Percentiles rank a stretch among this genome's conserved stretches.
phyloP scores from a whole-genome alignment of 345 rosid species.

The Adansonia digitata region DNA sequence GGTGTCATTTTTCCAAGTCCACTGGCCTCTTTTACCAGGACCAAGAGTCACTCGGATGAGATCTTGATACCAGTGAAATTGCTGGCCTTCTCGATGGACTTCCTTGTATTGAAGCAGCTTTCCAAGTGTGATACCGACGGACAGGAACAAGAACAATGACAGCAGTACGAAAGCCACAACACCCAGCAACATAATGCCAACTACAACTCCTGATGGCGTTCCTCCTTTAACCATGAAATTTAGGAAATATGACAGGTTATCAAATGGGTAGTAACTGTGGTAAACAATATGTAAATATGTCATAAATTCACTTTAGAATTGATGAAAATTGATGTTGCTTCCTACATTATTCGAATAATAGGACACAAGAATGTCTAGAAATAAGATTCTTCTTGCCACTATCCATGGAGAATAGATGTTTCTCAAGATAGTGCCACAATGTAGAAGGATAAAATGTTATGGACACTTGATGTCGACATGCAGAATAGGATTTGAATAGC shows the following conservation, averaged over 20 bases:
- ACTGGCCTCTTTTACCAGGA: conserved; percentile 93
- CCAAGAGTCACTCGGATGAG: conserved; percentile 76
- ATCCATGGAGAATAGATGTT: neutral
- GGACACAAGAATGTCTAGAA: neutral
- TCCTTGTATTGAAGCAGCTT: conserved; percentile 92
- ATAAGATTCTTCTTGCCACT: neutral
- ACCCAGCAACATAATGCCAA: conserved; percentile 58
- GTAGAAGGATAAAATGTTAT: neutral
- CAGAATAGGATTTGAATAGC: neutral
- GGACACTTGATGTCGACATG: neutral
- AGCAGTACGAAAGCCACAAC: conserved; percentile 46
- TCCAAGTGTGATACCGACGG: conserved; percentile 76
- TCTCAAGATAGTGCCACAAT: neutral
- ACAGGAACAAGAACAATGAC: conserved; percentile 64
- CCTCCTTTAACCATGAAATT: conserved; percentile 37
- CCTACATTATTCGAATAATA: neutral
- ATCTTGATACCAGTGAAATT: conserved; percentile 87
- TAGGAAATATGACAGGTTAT: neutral
- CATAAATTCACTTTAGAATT: neutral
- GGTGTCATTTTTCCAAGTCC: conserved; percentile 75
- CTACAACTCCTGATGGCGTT: conserved; percentile 39
- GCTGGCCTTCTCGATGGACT: conserved; percentile 79
- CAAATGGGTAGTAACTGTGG: neutral
- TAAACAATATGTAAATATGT: neutral
- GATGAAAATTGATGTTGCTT: neutral